These are phyloP conservation scores for Eucalyptus pauciflora DNA, from an alignment of 345 rosid species.

Conservation along the genomic window DNA sequence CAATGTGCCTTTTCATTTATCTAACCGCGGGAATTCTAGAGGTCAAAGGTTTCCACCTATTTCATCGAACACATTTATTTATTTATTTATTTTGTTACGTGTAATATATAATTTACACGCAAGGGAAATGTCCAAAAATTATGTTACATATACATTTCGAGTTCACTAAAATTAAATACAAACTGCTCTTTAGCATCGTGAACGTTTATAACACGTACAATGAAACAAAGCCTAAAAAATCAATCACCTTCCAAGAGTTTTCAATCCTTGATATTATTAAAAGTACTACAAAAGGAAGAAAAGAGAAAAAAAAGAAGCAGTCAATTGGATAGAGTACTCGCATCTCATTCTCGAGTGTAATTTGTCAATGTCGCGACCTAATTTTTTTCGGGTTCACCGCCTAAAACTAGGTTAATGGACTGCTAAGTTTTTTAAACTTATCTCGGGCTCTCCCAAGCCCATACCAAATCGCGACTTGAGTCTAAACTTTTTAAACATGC, in stretches of 20 bases:
- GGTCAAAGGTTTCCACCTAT: not conserved
- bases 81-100: too few species aligned
- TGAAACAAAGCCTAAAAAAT: not conserved
- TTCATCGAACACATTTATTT: not conserved
- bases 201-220: too few species aligned
- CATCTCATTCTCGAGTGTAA: not conserved
- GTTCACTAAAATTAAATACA: not conserved
- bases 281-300: too few species aligned
- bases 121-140: not conserved
- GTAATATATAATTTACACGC: not conserved
- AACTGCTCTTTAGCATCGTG: not conserved
- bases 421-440: too few species aligned
- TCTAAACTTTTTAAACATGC: too few species aligned
- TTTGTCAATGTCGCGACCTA: too few species aligned
- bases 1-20: not conserved
- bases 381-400: too few species aligned
- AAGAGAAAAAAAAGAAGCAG: too few species aligned
- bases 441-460: too few species aligned
- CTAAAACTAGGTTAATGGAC: too few species aligned
- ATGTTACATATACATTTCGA: not conserved
- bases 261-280: not conserved
- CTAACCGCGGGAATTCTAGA: not conserved
- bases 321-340: not conserved
- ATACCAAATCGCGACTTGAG: too few species aligned
- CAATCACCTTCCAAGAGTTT: not conserved